Base-by-base conservation (phyloP, 192 early-diverging fungal species). In the Obelidium mucronatum region DNA sequence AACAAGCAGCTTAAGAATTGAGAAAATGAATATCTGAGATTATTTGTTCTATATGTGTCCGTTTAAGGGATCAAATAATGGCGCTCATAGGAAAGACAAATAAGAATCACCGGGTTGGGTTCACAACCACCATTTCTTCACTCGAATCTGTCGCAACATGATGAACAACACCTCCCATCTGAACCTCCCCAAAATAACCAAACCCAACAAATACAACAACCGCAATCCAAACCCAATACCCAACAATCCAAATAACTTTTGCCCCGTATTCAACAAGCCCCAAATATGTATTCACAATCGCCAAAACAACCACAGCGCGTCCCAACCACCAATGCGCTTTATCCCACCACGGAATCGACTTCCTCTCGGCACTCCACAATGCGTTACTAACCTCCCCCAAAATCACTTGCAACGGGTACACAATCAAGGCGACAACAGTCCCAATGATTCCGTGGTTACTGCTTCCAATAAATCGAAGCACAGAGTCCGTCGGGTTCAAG, bases 271-370 rank as follows among this genome's bases (percentile, higher is more conserved):
- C 63, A 11, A 15, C 34, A 5, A 65, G 11, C 17, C 63, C 63
- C 6, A 65, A 37, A 65, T 65, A 65, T 17, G 39, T 65, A 39
- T 65, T 40, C 26, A 26, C 63, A 6, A 26, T 26, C 19, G 63
- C 35, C 37, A 37, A 28, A 39, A 65, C 26, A 17, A 65, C 13
- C 37, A 26, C 17, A 8, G 39, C 5, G 13, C n/a, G 13, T 28
- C 63, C 63, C n/a, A 60, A 60, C n/a, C 75, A 83, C 82, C 82
- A 83, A 72, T 83, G 82, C n/a, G 58, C 40, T 15, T 69, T 28
- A 62, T 84, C 83, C 79, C 79, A 78, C 75, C 74, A 78, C n/a
- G 83, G 83, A 35, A 75, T 67, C 11, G 30, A 30, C 26, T 40
- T 67, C 26, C 83, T n/a, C 1, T 76, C 75, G 24, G 75, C 54